These are phyloP conservation scores for Moniliophthora roreri DNA, from an alignment of 1,284 basidiomycete species.

Conservation along the genomic window DNA sequence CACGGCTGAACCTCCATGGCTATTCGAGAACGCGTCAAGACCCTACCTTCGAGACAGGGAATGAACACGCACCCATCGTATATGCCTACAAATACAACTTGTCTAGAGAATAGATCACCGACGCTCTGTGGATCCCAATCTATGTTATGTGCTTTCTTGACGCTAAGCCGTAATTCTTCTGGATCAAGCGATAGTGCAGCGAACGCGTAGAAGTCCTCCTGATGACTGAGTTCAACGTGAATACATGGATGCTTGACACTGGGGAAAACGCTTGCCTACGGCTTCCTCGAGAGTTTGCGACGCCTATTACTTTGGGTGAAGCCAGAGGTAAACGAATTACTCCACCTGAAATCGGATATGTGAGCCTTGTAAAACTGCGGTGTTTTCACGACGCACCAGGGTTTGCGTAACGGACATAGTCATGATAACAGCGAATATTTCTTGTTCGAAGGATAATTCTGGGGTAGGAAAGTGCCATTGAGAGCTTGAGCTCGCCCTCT, in stretches of 20 bases:
- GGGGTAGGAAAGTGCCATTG: slow-evolving; percentile 30
- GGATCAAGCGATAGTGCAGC: slow-evolving; percentile 73
- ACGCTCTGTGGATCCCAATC: slow-evolving; percentile 72
- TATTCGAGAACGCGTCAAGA: slow-evolving; percentile 27
- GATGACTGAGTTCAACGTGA: slow-evolving; percentile 50
- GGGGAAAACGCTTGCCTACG: slow-evolving; percentile 51
- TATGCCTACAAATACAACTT: slow-evolving; percentile 83
- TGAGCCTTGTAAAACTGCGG: background rate
- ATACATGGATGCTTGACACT: slow-evolving; percentile 8
- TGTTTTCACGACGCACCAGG: slow-evolving; percentile 6
- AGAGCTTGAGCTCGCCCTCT: slow-evolving; percentile 6
- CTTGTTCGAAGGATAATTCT: background rate
- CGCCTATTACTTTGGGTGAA: slow-evolving; percentile 66
- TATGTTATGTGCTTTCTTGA: slow-evolving; percentile 60
- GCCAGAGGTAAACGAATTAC: slow-evolving; percentile 39
- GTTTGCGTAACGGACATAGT: slow-evolving; percentile 17
- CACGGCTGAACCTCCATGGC: slow-evolving; percentile 79
- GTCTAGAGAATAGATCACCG: slow-evolving; percentile 62
- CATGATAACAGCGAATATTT: slow-evolving; percentile 13
- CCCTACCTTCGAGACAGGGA: background rate
- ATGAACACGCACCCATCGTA: slow-evolving; percentile 75
- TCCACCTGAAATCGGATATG: slow-evolving; percentile 29
- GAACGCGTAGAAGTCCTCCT: slow-evolving; percentile 84
- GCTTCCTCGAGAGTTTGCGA: slow-evolving; percentile 74
- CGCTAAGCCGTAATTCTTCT: slow-evolving; percentile 64